Percentiles rank a stretch among this genome's conserved stretches.
Evolutionary conservation across 129 eudicot genomes (phyloP).

Genomic region (Escallonia rubra): DNA sequence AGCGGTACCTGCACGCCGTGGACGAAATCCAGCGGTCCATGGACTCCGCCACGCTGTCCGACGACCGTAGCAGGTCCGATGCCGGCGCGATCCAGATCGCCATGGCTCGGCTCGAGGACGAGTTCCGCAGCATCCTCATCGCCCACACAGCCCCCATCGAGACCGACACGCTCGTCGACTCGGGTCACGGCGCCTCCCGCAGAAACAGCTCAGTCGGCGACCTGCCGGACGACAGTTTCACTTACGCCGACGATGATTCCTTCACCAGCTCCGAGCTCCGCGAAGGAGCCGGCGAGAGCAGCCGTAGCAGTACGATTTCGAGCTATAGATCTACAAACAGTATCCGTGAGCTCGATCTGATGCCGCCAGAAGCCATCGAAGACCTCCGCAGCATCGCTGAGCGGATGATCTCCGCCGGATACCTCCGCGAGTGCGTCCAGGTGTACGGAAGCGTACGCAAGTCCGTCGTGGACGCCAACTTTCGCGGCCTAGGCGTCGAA

Average conservation of each 20-base stretch:
- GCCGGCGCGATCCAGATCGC: constrained; percentile 67
- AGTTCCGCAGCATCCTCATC: constrained; percentile 57
- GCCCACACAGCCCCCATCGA: constrained; percentile 48
- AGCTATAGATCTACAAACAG: constrained; percentile 56
- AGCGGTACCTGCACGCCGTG: constrained; percentile 55
- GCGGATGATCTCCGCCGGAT: constrained; percentile 30
- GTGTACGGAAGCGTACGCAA: constrained; percentile 35
- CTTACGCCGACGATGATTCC: constrained; percentile 16
- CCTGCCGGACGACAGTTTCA: constrained; percentile 10
- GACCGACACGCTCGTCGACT: constrained; percentile 39
- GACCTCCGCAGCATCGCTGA: constrained; percentile 33
- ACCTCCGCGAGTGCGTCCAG: constrained; percentile 30
- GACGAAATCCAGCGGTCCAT: constrained; percentile 62
- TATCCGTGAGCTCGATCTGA: constrained; percentile 60
- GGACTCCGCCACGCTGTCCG: constrained; percentile 35
- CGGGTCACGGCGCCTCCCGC: constrained; percentile 13
- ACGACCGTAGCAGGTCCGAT: constrained; percentile 28
- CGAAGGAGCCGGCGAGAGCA: constrained; percentile 31
- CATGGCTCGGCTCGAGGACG: constrained; percentile 83
- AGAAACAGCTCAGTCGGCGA: constrained; percentile 17
- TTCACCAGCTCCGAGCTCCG: constrained; percentile 4
- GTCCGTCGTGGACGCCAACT: constrained; percentile 23
- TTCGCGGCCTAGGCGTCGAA: constrained; percentile 33
- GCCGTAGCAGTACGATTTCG: constrained; percentile 16
- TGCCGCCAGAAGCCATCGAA: constrained; percentile 15